Evolutionary conservation across 139 green algal species (phyloP).

Genomic region (Spirogloea muscicola): DNA sequence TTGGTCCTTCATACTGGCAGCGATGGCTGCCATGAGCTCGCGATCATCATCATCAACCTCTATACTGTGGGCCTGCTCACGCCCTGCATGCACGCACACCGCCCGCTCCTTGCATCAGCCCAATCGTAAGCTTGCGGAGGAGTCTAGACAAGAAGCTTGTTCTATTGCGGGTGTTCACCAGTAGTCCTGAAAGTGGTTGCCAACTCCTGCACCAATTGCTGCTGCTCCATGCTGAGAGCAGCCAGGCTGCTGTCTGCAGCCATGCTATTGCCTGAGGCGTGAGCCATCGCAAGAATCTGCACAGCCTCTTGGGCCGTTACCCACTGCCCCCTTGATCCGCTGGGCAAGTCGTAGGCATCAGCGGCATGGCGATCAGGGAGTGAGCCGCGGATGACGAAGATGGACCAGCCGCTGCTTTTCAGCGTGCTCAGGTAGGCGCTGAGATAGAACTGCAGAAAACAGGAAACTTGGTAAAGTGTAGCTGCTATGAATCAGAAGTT

Average conservation of each 20-base stretch:
- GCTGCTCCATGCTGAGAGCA: slow-evolving; percentile 17
- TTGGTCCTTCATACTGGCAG: slow-evolving; percentile 19
- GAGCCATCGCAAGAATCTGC: neutral
- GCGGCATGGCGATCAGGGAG: neutral
- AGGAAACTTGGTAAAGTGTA: too few species aligned
- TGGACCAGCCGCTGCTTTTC: slow-evolving; percentile 65
- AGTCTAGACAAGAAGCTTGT: neutral
- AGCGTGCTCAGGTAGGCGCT: slow-evolving; percentile 64
- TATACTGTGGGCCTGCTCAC: neutral
- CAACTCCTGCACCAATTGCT: slow-evolving; percentile 17
- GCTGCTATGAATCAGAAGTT: too few species aligned
- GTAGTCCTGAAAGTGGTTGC: neutral
- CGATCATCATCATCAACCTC: neutral
- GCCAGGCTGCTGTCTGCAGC: slow-evolving; percentile 5
- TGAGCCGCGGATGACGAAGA: slow-evolving; percentile 62
- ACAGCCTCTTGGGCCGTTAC: slow-evolving; percentile 11
- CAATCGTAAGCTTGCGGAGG: slow-evolving; percentile 18
- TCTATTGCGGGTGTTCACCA: neutral
- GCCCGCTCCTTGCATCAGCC: slow-evolving; percentile 8
- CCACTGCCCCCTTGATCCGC: slow-evolving; percentile 12
- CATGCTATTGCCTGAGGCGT: neutral
- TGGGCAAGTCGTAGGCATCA: neutral
- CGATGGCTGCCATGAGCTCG: slow-evolving; percentile 5
- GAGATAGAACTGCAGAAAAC: slow-evolving; percentile 75
- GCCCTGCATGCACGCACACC: neutral